Base-by-base conservation (phyloP, 345 rosid species). In the Hibiscus trionum region DNA sequence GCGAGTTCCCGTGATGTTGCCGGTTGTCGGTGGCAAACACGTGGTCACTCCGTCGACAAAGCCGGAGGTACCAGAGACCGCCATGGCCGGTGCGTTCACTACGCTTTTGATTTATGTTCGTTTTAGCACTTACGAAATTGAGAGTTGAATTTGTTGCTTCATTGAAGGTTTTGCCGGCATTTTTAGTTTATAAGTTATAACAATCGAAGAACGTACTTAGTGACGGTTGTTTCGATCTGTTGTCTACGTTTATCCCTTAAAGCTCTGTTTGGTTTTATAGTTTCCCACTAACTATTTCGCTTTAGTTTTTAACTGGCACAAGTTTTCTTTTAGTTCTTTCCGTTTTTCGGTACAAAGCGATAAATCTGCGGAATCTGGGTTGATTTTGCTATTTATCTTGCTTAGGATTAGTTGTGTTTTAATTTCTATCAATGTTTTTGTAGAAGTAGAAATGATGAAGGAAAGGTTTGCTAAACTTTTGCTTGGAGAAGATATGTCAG, bases 401-500 rank as follows among this genome's bases (percentile, higher is more conserved):
- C 11, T 42, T 61, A 27, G 15, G 35, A 29, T 72, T 72, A 16
- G 31, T 47, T 27, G 19, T 35, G 21, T 42, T 58, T 24, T 19
- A 58, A 21, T 44, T 24, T 1, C 11, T 26, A 35, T 9, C 92
- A 56, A 47, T 64, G 15, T 46, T 35, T 61, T 66, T 73, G 78
- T 74, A 81, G 86, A 81, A 69, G 62, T 78, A 17, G 82, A 81
- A 74, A 11, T 83, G 77, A 83, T 83, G 88, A 85, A 80, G 58
- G 84, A 81, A 66, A 71, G 80, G 33, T 83, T 85, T 29, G 84
- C 88, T 7, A 83, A 83, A 74, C 85, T 81, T 72, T 77, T 83
- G 64, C 85, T 85, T 21, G 88, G 88, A 61, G 88, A 85, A 72
- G 88, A 85, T 83, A 85, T 83, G 88, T 85, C 84, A 1, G 88